Conservation (phyloP, 2,329 filamentous ascomycete species). For the Clarireedia sp. region DNA sequence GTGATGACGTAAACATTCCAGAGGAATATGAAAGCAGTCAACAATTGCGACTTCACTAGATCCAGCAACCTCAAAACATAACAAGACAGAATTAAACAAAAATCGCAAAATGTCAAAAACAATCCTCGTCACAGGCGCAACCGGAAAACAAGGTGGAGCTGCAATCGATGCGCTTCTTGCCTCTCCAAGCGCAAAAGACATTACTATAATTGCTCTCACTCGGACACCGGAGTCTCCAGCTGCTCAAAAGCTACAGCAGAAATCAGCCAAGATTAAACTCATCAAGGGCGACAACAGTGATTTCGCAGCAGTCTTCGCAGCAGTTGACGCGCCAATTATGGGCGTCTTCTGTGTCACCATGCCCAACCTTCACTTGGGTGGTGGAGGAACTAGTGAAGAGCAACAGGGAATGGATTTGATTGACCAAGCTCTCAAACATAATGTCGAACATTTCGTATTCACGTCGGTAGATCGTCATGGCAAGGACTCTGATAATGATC, state of each 20-base stretch:
- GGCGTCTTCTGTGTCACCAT: slow-evolving; percentile 52
- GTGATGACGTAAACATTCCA: not conserved
- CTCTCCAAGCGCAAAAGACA: slow-evolving; percentile 20
- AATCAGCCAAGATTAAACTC: slow-evolving; percentile 40
- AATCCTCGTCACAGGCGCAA: slow-evolving; percentile 38
- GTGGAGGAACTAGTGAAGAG: slow-evolving; percentile 31
- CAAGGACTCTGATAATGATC: slow-evolving; percentile 34
- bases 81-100: not conserved
- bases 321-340: slow-evolving; percentile 37
- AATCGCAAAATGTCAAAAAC: slow-evolving; percentile 6
- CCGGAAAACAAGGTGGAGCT: slow-evolving; percentile 40
- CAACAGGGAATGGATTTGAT: slow-evolving; percentile 44
- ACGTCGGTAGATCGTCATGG: slow-evolving; percentile 50
- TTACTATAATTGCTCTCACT: slow-evolving; percentile 51
- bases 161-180: slow-evolving; percentile 36
- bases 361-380: slow-evolving; percentile 9
- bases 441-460: slow-evolving; percentile 48
- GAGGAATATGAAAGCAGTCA: not conserved
- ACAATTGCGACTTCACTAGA: not conserved
- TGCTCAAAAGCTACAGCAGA: slow-evolving; percentile 40
- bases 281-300: slow-evolving; percentile 51
- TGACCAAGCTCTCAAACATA: slow-evolving; percentile 41
- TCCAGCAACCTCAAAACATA: not conserved
- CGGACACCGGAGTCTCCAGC: slow-evolving; percentile 40
- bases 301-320: slow-evolving; percentile 39